phyloP scores from a whole-genome alignment of 108 stramenopile species.

The Nitzschia putrida region DNA sequence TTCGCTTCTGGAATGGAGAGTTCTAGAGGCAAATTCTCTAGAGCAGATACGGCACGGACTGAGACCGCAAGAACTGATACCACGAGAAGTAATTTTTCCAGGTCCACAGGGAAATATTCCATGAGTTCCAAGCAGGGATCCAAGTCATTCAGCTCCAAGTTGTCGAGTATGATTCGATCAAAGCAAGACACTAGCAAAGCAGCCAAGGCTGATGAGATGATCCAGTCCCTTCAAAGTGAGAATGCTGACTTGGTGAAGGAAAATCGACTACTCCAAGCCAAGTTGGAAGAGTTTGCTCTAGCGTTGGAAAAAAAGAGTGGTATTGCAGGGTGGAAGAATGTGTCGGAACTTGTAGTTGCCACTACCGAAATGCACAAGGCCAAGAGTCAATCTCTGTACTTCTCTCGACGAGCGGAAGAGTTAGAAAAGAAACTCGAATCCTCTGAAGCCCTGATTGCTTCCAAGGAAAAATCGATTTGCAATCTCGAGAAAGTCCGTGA shows the following conservation, averaged over 20 bases:
- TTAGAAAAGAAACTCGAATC: not conserved
- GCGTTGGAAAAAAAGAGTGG: not conserved
- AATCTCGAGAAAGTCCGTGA: slow-evolving; percentile 4
- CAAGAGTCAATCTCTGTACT: not conserved
- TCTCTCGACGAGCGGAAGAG: not conserved
- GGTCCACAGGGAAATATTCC: not conserved
- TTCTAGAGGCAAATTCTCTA: too few relatives aligned
- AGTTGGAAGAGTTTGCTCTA: not conserved
- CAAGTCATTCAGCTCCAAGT: not conserved
- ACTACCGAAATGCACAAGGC: not conserved
- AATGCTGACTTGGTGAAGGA: slow-evolving; percentile 7
- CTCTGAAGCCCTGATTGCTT: not conserved
- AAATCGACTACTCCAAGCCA: slow-evolving; percentile 6
- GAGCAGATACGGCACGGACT: too few relatives aligned
- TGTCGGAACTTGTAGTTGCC: not conserved
- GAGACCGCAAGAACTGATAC: not conserved
- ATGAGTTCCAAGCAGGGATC: slow-evolving; percentile 11
- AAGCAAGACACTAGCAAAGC: not conserved
- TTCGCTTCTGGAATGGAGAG: too few relatives aligned
- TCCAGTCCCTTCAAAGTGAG: not conserved
- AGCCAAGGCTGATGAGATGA: not conserved
- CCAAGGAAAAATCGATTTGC: slow-evolving; percentile 5
- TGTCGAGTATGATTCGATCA: slow-evolving; percentile 10
- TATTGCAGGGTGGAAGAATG: slow-evolving; percentile 3
- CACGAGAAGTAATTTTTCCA: not conserved